Conservation (phyloP, 768 basidiomycete genomes). For the Termitomyces sp. region DNA sequence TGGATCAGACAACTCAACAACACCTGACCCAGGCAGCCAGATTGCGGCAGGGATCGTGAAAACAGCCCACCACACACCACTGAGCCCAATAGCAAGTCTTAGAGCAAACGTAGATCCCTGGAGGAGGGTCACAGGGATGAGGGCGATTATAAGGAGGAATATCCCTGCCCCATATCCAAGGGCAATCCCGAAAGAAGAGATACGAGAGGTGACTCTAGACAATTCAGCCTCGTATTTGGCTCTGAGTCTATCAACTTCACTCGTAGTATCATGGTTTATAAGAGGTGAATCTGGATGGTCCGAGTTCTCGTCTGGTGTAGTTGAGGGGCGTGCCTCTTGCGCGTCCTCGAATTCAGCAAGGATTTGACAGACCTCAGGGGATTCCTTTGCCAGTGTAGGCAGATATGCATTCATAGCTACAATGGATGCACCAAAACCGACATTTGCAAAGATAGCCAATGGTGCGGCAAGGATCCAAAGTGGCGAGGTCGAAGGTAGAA, state of each 20-base stretch:
- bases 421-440: slow-evolving; percentile 80
- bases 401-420: slow-evolving; percentile 93
- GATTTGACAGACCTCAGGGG: slow-evolving; percentile 52
- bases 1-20: slow-evolving; percentile 17
- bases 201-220: slow-evolving; percentile 73
- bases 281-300: slow-evolving; percentile 39
- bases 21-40: slow-evolving; percentile 56
- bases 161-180: slow-evolving; percentile 87
- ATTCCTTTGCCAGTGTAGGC: slow-evolving; percentile 64
- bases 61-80: slow-evolving; percentile 85
- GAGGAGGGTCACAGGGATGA: slow-evolving; percentile 75
- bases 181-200: slow-evolving; percentile 84
- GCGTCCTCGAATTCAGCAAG: slow-evolving; percentile 29
- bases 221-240: slow-evolving; percentile 53
- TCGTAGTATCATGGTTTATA: slow-evolving; percentile 21
- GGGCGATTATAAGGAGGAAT: slow-evolving; percentile 62
- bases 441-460: slow-evolving; percentile 76
- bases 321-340: slow-evolving; percentile 15
- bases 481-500: slow-evolving; percentile 67
- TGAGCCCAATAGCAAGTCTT: slow-evolving; percentile 79
- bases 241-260: slow-evolving; percentile 23
- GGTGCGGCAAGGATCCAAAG: slow-evolving; percentile 69
- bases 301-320: slow-evolving; percentile 10
- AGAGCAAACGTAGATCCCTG: slow-evolving; percentile 76
- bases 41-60: slow-evolving; percentile 77